Evolutionary conservation across 2,329 filamentous ascomycete genomes (phyloP).

Genomic region (Fusarium chuoi): DNA sequence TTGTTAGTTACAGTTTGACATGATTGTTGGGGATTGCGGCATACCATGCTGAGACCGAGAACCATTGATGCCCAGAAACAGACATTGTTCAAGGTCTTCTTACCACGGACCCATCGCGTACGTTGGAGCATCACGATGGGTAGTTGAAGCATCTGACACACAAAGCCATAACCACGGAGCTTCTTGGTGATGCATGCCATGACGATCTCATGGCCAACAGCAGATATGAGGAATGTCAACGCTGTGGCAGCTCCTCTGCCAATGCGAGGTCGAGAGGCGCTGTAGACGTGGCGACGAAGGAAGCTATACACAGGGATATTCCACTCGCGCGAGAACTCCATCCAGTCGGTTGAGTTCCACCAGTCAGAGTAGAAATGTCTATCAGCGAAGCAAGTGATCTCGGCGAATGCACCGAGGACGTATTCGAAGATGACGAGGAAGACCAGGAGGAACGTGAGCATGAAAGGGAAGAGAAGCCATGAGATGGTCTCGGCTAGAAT

Average conservation of each 20-base stretch:
- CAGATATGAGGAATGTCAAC: conserved; percentile 91
- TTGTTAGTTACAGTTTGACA: conserved; percentile 24
- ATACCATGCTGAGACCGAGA: conserved; percentile 80
- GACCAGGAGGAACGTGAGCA: conserved; percentile 93
- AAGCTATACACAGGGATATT: conserved; percentile 98
- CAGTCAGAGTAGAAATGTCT: conserved; percentile 89
- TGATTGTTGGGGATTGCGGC: conserved; percentile 44
- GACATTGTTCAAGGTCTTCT: conserved; percentile 85
- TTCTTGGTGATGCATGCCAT: conserved; percentile 99
- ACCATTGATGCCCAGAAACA: conserved; percentile 96
- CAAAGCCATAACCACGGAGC: conserved; percentile 90
- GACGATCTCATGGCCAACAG: conserved; percentile 91
- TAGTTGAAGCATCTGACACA: conserved; percentile 96
- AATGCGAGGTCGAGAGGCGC: conserved; percentile 79
- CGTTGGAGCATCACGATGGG: conserved; percentile 94
- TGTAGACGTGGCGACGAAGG: conserved; percentile 93
- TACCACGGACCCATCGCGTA: conserved; percentile 77
- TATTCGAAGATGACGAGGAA: conserved; percentile 99
- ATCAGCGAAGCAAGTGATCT: conserved; percentile 93
- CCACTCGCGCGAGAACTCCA: conserved; percentile 97
- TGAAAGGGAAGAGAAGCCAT: conserved; percentile 94
- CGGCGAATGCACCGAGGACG: conserved; percentile 90
- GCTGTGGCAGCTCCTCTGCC: conserved; percentile 82
- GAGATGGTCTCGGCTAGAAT: conserved; percentile 91
- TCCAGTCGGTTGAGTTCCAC: conserved; percentile 87